These are phyloP conservation scores for Acanthamoeba triangularis DNA, from an alignment of 208 protist species.

Conservation along the genomic window DNA sequence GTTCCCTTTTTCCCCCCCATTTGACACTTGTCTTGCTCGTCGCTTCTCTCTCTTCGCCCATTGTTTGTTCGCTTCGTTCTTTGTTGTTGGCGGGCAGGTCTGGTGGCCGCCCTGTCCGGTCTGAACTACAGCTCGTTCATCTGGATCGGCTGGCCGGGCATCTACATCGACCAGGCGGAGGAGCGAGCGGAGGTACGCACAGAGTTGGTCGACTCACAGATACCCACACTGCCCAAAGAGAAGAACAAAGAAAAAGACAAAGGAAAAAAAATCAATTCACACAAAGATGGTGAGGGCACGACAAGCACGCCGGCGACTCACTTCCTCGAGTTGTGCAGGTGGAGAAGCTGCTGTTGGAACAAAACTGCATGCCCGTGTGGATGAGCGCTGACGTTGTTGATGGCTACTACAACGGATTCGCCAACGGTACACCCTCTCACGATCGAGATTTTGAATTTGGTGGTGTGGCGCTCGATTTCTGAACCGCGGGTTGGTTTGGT, in stretches of 20 bases:
- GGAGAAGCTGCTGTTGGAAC: constrained; percentile 73
- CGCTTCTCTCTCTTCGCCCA: not conserved
- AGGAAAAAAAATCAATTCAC: not conserved
- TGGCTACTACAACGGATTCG: constrained; percentile 85
- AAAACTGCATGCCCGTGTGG: constrained; percentile 85
- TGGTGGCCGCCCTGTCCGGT: constrained; percentile 82
- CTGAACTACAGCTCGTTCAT: constrained; percentile 80
- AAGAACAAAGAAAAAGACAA: not conserved
- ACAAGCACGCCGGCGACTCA: not conserved
- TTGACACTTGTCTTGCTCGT: not conserved
- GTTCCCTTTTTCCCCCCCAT: not conserved
- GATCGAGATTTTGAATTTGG: not conserved
- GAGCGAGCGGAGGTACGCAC: constrained; percentile 14
- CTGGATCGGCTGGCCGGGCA: constrained; percentile 85
- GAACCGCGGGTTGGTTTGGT: too few species aligned
- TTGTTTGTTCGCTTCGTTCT: not conserved
- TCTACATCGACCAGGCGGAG: constrained; percentile 80
- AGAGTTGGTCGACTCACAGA: too few species aligned
- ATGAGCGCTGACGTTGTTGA: constrained; percentile 80
- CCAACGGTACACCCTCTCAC: constrained; percentile 25
- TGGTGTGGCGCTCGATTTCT: not conserved
- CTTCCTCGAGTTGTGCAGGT: not conserved
- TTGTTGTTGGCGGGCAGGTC: not conserved
- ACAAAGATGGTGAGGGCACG: too few species aligned
- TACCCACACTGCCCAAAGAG: not conserved